Percentiles rank a stretch among this genome's conserved stretches.
phyloP scores from a whole-genome alignment of 768 basidiomycete species.

The Tricholoma terreum region DNA sequence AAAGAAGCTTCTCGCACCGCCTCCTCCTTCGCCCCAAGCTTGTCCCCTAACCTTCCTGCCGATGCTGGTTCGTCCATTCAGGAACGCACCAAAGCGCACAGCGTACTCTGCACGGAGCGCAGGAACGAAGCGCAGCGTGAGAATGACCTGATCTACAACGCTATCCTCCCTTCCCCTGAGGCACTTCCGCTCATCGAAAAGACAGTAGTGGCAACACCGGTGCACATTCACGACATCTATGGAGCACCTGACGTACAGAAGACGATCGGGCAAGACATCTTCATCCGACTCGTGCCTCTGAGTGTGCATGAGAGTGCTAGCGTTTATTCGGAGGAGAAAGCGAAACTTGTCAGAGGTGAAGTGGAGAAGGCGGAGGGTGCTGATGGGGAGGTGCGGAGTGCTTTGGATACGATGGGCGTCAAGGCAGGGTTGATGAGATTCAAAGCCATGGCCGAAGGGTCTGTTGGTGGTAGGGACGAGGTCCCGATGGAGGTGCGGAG shows the following conservation, averaged over 20 bases:
- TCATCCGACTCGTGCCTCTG: constrained; percentile 81
- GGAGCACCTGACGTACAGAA: constrained; percentile 88
- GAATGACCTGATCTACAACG: constrained; percentile 98
- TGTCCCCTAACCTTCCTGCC: constrained; percentile 79
- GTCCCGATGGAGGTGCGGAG: constrained; percentile 68
- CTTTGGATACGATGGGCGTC: constrained; percentile 79
- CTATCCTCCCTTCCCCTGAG: constrained; percentile 75
- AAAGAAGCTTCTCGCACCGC: constrained; percentile 80
- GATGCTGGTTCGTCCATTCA: constrained; percentile 79
- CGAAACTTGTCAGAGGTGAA: constrained; percentile 84
- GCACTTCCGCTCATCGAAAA: constrained; percentile 83
- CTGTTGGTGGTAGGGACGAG: constrained; percentile 59
- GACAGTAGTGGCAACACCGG: constrained; percentile 72
- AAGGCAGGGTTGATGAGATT: constrained; percentile 67
- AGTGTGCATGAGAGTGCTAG: constrained; percentile 95
- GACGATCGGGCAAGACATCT: constrained; percentile 91
- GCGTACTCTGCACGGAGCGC: constrained; percentile 72
- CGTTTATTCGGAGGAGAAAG: constrained; percentile 98
- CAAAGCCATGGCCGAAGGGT: constrained; percentile 67
- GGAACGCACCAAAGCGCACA: constrained; percentile 83
- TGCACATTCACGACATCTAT: constrained; percentile 94
- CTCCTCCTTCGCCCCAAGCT: constrained; percentile 62
- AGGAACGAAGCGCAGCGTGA: constrained; percentile 77
- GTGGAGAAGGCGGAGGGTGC: constrained; percentile 84
- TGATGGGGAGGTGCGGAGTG: constrained; percentile 75